Evolutionary conservation across 140 eudicot genomes (phyloP).

Genomic region (Oenanthe javanica): DNA sequence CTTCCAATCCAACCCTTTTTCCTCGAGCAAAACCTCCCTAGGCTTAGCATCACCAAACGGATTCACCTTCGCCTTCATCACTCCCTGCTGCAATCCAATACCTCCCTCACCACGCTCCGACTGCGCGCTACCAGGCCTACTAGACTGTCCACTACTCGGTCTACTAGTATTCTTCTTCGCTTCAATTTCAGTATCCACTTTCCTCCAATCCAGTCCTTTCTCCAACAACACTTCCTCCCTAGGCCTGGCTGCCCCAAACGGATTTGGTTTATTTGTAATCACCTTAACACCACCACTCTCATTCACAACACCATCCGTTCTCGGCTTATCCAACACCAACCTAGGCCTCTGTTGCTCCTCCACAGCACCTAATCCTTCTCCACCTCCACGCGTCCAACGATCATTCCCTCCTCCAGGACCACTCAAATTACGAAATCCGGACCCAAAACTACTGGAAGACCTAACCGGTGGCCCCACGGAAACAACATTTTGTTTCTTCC

Average conservation of each 20-base stretch:
- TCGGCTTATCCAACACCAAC: conserved; percentile 48
- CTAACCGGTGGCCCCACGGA: conserved; percentile 18
- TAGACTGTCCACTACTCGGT: conserved; percentile 77
- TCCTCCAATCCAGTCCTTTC: conserved; percentile 90
- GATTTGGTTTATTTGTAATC: conserved; percentile 52
- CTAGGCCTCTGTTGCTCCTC: conserved; percentile 25
- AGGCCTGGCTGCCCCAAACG: conserved; percentile 93
- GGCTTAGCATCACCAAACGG: conserved; percentile 99
- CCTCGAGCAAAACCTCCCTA: conserved; percentile 78
- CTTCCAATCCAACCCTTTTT: conserved; percentile 94
- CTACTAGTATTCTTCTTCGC: conserved; percentile 57
- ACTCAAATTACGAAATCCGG: conserved; percentile 54
- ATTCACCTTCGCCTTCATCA: conserved; percentile 65
- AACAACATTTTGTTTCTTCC: conserved; percentile 39
- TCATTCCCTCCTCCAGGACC: conserved; percentile 60
- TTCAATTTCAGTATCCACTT: conserved; percentile 61
- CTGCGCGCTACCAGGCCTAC: conserved; percentile 67
- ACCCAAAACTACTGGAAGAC: conserved; percentile 45
- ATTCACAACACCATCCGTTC: conserved; percentile 20
- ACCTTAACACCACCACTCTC: conserved; percentile 26
- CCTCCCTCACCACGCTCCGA: conserved; percentile 43
- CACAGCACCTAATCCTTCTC: conserved; percentile 6
- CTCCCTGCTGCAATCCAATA: conserved; percentile 17
- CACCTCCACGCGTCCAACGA: conserved; percentile 54
- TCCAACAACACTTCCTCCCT: conserved; percentile 86